phyloP scores from a whole-genome alignment of 805 yeast genomes.

The Cyberlindnera mycetangii region DNA sequence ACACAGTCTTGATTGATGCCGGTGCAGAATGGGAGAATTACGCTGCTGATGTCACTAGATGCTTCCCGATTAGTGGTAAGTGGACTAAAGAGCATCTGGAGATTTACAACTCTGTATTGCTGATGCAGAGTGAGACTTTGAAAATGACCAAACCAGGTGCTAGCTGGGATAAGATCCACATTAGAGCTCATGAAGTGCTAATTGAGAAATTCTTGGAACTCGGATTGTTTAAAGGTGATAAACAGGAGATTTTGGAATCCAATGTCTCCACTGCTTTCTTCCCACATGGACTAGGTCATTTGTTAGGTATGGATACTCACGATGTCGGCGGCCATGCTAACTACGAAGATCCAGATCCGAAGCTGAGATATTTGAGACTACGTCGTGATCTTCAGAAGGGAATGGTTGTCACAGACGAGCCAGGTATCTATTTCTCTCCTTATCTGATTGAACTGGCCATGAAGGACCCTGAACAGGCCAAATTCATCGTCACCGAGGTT shows the following conservation, averaged over 20 bases:
- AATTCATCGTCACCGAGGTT: constrained; percentile 54
- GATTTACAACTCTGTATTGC: constrained; percentile 73
- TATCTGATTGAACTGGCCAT: constrained; percentile 67
- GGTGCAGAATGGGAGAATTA: constrained; percentile 97
- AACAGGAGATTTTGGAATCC: constrained; percentile 66
- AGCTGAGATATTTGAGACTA: constrained; percentile 73
- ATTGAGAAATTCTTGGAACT: constrained; percentile 66
- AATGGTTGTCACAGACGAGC: constrained; percentile 93
- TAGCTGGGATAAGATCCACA: constrained; percentile 81
- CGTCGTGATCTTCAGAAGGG: constrained; percentile 68
- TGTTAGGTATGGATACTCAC: constrained; percentile 93
- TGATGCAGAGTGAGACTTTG: constrained; percentile 80
- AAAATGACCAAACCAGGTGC: constrained; percentile 76
- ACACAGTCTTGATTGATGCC: constrained; percentile 82
- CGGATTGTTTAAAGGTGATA: constrained; percentile 68
- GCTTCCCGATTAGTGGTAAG: constrained; percentile 87
- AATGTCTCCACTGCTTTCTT: constrained; percentile 75
- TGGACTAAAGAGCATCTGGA: constrained; percentile 87
- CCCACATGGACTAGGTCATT: constrained; percentile 96
- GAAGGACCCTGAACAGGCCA: constrained; percentile 36
- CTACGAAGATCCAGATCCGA: constrained; percentile 78
- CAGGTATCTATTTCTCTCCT: constrained; percentile 90
- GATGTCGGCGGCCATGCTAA: constrained; percentile 91
- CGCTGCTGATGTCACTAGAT: constrained; percentile 91
- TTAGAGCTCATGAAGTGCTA: constrained; percentile 73